Evolutionary conservation across 73 alveolate genomes (phyloP), one percentile per base, ranked within the genome.

Genomic region (Symbiodinium pilosum): DNA sequence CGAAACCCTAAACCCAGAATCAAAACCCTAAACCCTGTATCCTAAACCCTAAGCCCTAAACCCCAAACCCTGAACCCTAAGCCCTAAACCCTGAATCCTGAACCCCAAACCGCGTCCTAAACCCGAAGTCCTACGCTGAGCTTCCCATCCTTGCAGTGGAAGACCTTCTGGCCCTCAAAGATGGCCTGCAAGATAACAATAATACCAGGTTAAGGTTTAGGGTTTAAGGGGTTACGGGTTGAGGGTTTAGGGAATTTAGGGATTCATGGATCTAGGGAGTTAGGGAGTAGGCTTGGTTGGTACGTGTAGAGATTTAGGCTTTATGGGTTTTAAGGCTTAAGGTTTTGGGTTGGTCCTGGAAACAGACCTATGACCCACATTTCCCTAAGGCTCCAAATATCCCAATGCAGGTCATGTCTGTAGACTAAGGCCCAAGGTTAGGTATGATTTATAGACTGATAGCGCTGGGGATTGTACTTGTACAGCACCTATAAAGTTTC

Each of bases 121-220:
- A 56, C 73, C 73, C 73, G 9, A 12, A 56, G 16, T 16, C 73
- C 73, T 16, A 56, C 59, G 59, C 81, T 34, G 12, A 64, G 39
- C 30, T 64, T 64, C 18, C 81, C 81, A n/a, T 64, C 81, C 34
- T 64, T 64, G 81, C 81, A 64, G 12, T 64, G 81, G 81, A 64
- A 64, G 39, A 64, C 81, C 81, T 64, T 64, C 81, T 64, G 81
- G 12, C 81, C 81, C 34, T 64, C 81, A 38, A 64, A 64, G 81
- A 64, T 64, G 81, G 81, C 81, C 81, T 64, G 38, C 73, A 54
- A 5, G 26, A n/a, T 30, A 54, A 28, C 39, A n/a, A 64, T 34
- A 28, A 38, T 38, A 28, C 14, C 16, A 38, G 81, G 0, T 64
- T 64, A 26, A 38, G 81, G 41, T 28, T 64, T 14, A 64, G 77